phyloP scores from a whole-genome alignment of 75 land plant species.

The Selaginella moellendorffii region DNA sequence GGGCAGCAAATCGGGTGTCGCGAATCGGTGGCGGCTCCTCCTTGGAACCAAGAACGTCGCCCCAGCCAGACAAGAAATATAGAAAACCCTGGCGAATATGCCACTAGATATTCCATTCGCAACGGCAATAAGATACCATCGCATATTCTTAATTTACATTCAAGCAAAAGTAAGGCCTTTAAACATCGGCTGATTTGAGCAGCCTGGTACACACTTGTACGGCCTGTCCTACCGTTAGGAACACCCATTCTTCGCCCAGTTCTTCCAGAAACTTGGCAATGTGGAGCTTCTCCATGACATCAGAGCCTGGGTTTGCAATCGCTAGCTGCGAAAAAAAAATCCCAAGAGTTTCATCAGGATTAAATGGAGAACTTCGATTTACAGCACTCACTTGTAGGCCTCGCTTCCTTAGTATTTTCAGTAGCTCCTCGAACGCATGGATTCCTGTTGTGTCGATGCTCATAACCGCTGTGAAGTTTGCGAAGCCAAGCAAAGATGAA shows the following conservation, averaged over 20 bases:
- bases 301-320: constrained; percentile 30
- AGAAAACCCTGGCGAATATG: too few relatives aligned
- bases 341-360: not conserved
- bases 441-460: constrained; percentile 4
- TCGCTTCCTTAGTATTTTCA: not conserved
- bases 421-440: constrained; percentile 1
- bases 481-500: not conserved
- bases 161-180: too few relatives aligned
- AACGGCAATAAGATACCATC: too few relatives aligned
- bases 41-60: too few relatives aligned
- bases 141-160: too few relatives aligned
- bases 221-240: constrained; percentile 22
- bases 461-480: constrained; percentile 8
- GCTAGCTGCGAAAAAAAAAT: constrained; percentile 34
- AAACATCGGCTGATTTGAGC: too few relatives aligned
- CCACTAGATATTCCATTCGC: too few relatives aligned
- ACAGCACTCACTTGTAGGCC: not conserved
- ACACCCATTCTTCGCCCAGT: constrained; percentile 17
- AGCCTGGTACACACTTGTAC: constrained; percentile 10
- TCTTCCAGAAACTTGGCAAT: constrained; percentile 12
- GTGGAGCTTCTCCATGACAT: constrained; percentile 19
- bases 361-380: not conserved
- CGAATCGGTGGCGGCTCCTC: too few relatives aligned
- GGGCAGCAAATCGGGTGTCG: too few relatives aligned
- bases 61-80: too few relatives aligned